Conservation (phyloP, 1,284 basidiomycete species). For the Cryptococcus hybrid region DNA sequence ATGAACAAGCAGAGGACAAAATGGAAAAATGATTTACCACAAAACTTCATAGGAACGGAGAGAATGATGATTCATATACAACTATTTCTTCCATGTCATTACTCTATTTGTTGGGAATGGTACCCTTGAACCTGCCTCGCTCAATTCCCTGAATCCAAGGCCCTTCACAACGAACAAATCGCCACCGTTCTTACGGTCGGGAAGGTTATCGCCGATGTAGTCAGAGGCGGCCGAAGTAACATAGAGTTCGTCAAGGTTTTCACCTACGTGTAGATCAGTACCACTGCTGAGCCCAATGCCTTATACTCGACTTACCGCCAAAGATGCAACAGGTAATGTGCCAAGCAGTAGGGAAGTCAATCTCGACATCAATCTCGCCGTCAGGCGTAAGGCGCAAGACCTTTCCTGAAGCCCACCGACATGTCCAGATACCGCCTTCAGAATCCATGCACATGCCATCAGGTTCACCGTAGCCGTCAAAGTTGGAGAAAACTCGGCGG, state of each 20-base stretch:
- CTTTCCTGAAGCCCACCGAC: slow-evolving; percentile 21
- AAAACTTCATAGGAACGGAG: too few relatives aligned
- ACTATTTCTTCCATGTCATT: too few relatives aligned
- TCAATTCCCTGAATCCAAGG: slow-evolving; percentile 24
- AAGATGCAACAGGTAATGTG: slow-evolving; percentile 25
- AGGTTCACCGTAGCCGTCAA: slow-evolving; percentile 15
- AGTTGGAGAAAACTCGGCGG: slow-evolving; percentile 11
- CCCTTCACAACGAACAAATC: slow-evolving; percentile 23
- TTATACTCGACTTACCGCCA: slow-evolving; percentile 23
- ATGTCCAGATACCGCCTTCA: slow-evolving; percentile 20
- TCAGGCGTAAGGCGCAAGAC: slow-evolving; percentile 16
- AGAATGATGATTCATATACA: too few relatives aligned
- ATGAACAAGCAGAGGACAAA: too few relatives aligned
- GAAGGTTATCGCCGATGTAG: slow-evolving; percentile 5
- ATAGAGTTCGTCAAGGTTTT: slow-evolving; percentile 25
- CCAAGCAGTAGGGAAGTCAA: slow-evolving; percentile 25
- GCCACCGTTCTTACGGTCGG: slow-evolving; percentile 18
- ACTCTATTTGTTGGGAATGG: neutral
- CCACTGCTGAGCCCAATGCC: slow-evolving; percentile 16
- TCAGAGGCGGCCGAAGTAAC: slow-evolving; percentile 24
- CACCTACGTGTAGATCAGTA: slow-evolving; percentile 8
- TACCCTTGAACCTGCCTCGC: slow-evolving; percentile 19
- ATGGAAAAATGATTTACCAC: too few relatives aligned
- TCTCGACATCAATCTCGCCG: slow-evolving; percentile 17
- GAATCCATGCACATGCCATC: slow-evolving; percentile 25